Conservation (phyloP, 208 protist species). For the Trypanosoma vivax region DNA sequence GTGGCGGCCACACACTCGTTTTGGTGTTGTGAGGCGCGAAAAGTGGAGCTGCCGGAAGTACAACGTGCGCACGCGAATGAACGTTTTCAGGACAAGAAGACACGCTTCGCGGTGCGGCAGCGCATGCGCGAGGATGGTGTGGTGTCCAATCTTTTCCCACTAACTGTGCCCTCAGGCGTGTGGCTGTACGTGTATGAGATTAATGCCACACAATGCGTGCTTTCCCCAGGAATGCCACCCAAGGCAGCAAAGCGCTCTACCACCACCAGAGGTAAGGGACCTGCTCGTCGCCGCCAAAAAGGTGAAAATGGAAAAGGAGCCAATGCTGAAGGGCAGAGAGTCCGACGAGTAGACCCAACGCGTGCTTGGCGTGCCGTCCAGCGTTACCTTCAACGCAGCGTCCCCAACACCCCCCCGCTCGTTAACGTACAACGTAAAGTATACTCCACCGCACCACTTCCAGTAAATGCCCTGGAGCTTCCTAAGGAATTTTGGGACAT, state of each 20-base stretch:
- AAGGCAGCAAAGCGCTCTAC: neutral
- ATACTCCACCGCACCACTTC: constrained; percentile 53
- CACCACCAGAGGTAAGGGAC: neutral
- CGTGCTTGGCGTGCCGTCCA: constrained; percentile 43
- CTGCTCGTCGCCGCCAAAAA: neutral
- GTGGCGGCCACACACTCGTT: constrained; percentile 18
- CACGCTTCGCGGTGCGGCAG: constrained; percentile 44
- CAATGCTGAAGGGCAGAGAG: neutral
- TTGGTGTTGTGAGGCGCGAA: constrained; percentile 36
- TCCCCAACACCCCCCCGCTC: constrained; percentile 27
- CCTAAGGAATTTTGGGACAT: constrained; percentile 55
- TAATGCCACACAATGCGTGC: constrained; percentile 44
- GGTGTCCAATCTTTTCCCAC: constrained; percentile 67
- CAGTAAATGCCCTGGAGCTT: constrained; percentile 42
- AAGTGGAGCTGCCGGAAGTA: constrained; percentile 31
- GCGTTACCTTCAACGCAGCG: constrained; percentile 32
- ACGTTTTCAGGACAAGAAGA: constrained; percentile 52
- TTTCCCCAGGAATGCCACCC: neutral
- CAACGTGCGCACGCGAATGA: constrained; percentile 42
- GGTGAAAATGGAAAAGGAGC: constrained; percentile 1
- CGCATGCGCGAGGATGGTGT: constrained; percentile 67
- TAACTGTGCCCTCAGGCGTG: constrained; percentile 21
- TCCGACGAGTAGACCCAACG: constrained; percentile 33
- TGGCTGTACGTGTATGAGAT: constrained; percentile 72
- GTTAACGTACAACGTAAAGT: constrained; percentile 49